Evolutionary conservation across 169 alveolate species (phyloP), one percentile per base, ranked within the genome.

Genomic region (Condylostoma magnum): DNA sequence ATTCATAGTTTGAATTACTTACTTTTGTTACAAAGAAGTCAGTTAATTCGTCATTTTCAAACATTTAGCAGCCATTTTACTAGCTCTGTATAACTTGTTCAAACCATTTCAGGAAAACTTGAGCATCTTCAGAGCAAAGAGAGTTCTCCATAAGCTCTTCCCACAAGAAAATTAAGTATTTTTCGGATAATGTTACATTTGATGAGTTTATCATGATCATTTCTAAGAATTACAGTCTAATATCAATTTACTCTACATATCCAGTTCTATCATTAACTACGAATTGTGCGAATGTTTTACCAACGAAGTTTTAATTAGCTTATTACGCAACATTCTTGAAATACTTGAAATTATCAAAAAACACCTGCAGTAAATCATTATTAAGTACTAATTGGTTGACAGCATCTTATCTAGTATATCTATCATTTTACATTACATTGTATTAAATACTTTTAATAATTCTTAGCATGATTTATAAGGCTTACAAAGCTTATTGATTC

Each of bases 141-240:
- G 22, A 63, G 36, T 66, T 67, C 74, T 47, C 41, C 33, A 74
- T 43, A 74, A 57, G 69, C 74, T 25, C 15, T 51, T 50, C 73
- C 48, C 51, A 50, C 6, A 37, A 38, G n/a, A 50, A 27, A 18
- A 15, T 67, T 77, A 68, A 28, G 63, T 71, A 41, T 58, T 38
- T 37, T 38, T 27, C 36, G 74, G 73, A 0, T 53, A 25, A 1
- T n/a, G 20, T 30, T 74, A 68, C 12, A 60, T 22, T 18, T 3
- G 15, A 38, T 43, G 58, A 22, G 18, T 46, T 20, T 2, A 34
- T 63, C 6, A 63, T 8, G 6, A 63, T 34, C 43, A 54, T 72
- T n/a, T 77, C 77, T 5, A 89, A n/a, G 52, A 89, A 84, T 25
- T 77, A 79, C 15, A 89, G 44, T 71, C 95, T 68, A 43, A 56